phyloP scores from a whole-genome alignment of 2,329 filamentous ascomycete genomes.

The Tolypocladium amazonense region DNA sequence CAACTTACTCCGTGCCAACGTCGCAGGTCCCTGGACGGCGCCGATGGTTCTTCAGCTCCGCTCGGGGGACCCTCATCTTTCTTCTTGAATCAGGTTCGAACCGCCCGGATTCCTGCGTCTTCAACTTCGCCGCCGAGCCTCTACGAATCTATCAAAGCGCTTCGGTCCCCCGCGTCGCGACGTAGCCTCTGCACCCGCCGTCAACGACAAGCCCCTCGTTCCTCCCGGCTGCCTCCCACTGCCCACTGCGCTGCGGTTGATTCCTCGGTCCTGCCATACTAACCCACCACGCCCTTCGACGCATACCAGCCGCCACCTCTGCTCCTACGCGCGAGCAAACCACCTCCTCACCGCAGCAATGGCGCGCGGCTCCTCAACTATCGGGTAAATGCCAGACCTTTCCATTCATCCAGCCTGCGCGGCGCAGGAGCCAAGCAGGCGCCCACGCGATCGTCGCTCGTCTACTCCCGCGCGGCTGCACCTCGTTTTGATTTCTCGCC shows the following conservation, averaged over 20 bases:
- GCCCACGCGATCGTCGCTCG: background rate
- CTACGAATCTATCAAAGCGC: background rate
- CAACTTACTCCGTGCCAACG: background rate
- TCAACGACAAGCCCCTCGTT: background rate
- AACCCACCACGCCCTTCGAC: background rate
- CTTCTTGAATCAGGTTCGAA: background rate
- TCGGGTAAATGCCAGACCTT: conserved; percentile 1
- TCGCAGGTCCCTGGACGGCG: background rate
- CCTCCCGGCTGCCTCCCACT: background rate
- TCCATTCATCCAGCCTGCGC: background rate
- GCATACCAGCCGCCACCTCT: background rate
- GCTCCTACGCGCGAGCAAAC: background rate
- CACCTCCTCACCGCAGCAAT: background rate
- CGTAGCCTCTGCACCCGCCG: background rate
- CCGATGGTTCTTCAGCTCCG: background rate
- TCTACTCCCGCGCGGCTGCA: background rate
- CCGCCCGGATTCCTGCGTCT: background rate
- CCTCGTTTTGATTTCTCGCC: background rate
- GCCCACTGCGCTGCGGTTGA: background rate
- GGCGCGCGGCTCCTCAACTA: conserved; percentile 4
- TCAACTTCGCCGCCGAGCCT: background rate
- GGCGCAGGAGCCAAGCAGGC: background rate
- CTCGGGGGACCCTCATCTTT: background rate
- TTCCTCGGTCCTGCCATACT: background rate
- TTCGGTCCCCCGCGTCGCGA: background rate